Base-by-base conservation (phyloP, 2,329 filamentous ascomycete species). In the Pezicula rhizophila region DNA sequence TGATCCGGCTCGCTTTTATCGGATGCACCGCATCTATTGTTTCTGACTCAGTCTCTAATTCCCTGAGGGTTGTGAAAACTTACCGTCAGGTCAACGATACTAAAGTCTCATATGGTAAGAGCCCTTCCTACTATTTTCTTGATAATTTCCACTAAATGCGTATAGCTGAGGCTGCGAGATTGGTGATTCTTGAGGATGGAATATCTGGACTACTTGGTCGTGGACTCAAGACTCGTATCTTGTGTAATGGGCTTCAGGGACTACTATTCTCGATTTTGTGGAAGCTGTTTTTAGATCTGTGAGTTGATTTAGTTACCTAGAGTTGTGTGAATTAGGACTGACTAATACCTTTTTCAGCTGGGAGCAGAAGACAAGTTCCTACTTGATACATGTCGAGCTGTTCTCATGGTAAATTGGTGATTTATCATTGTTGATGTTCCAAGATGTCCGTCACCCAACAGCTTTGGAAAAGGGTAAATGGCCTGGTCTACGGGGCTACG, bases 61-160 rank as follows among this genome's bases (percentile, higher is more conserved):
- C 72, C 0, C 43, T 75, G 39, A 59, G 72, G 23, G 72, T 75
- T 0, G 66, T 75, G 5, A 75, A 75, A 58, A 75, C 72, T 0
- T 75, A 74, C 48, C 70, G 72, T 1, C 72, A 75, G 52, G 72
- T 75, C 50, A 75, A 75, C 45, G 71, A 74, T 15, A 71, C 65
- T 4, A 63, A 71, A 41, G 65, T 75, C 1, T 73, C 72, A 2
- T 75, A 75, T 37, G 51, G 71, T 74, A 60, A 60, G 63, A 33
- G 0, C 8, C 4, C 7, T 6, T 14, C 10, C 4, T 5, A 12
- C 2, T 3, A 12, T 11, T 6, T 18, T 38, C 14, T 18, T n/a
- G 23, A 8, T 23, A 8, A 18, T 18, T 17, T 44, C 42, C 34
- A 28, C 44, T 48, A 26, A 46, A 31, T 8, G 1, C 42, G 4